phyloP scores from a whole-genome alignment of 768 basidiomycete species.

The Pleurotus pulmonarius region DNA sequence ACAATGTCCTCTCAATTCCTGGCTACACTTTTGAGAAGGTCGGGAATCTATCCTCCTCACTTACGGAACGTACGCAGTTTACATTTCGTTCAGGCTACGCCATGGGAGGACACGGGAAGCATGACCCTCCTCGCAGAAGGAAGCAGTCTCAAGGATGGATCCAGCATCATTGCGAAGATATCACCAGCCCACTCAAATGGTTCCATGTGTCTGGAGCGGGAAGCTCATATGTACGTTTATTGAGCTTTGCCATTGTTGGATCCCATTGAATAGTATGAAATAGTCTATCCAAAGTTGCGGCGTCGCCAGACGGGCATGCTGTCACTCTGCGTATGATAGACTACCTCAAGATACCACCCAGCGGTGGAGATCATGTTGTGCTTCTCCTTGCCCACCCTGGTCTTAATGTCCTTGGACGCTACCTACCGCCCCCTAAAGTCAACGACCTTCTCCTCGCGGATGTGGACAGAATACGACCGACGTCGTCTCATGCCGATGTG shows the following conservation, averaged over 20 bases:
- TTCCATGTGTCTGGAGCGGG: slow-evolving; percentile 68
- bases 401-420: slow-evolving; percentile 64
- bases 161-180: slow-evolving; percentile 68
- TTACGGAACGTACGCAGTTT: neutral
- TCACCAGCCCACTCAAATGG: slow-evolving; percentile 70
- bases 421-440: slow-evolving; percentile 61
- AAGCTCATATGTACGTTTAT: slow-evolving; percentile 62
- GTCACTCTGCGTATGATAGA: slow-evolving; percentile 58
- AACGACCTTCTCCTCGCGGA: slow-evolving; percentile 67
- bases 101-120: slow-evolving; percentile 73
- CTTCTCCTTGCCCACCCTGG: slow-evolving; percentile 72
- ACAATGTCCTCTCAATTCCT: slow-evolving; percentile 59
- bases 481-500: slow-evolving; percentile 43
- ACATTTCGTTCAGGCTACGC: slow-evolving; percentile 38
- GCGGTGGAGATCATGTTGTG: slow-evolving; percentile 65
- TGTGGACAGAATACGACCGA: slow-evolving; percentile 34
- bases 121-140: slow-evolving; percentile 69
- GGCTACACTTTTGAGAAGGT: slow-evolving; percentile 74
- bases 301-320: slow-evolving; percentile 46
- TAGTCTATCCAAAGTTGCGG: slow-evolving; percentile 50
- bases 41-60: slow-evolving; percentile 9
- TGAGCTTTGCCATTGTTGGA: neutral
- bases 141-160: slow-evolving; percentile 65
- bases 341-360: slow-evolving; percentile 61
- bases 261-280: neutral